Evolutionary conservation across 805 yeast genomes (phyloP).

Genomic region (Vanderwaltozyma verrucispora): DNA sequence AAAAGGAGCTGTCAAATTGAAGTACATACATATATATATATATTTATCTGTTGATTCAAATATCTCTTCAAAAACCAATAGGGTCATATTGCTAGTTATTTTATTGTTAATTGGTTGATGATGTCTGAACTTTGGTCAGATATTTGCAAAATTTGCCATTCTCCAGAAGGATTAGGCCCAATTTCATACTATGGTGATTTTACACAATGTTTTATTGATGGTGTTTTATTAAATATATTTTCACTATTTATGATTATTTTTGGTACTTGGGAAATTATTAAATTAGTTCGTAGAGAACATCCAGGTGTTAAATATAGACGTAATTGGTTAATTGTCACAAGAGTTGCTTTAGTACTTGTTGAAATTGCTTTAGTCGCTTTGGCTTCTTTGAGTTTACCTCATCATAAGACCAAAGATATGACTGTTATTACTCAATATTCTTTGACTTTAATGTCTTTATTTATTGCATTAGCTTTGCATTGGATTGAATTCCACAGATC

Average conservation of each 20-base stretch:
- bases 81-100: too few relatives aligned
- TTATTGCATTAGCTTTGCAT: slow-evolving; percentile 47
- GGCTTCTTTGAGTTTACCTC: slow-evolving; percentile 14
- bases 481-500: slow-evolving; percentile 63
- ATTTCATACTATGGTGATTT: slow-evolving; percentile 41
- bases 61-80: too few relatives aligned
- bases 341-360: slow-evolving; percentile 26
- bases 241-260: slow-evolving; percentile 35
- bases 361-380: slow-evolving; percentile 25
- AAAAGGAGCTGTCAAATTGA: too few relatives aligned
- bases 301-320: slow-evolving; percentile 29
- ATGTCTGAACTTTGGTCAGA: not conserved
- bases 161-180: slow-evolving; percentile 35
- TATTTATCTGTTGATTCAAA: too few relatives aligned
- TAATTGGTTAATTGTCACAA: slow-evolving; percentile 29
- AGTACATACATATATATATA: too few relatives aligned
- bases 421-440: slow-evolving; percentile 17
- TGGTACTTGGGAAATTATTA: slow-evolving; percentile 33
- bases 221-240: slow-evolving; percentile 34
- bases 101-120: too few relatives aligned
- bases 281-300: slow-evolving; percentile 14
- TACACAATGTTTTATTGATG: slow-evolving; percentile 51
- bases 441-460: slow-evolving; percentile 30
- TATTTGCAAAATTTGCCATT: slow-evolving; percentile 17
- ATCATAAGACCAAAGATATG: slow-evolving; percentile 9